Base-by-base conservation (phyloP, 305 asterid genomes). In the Solanum chacoense region DNA sequence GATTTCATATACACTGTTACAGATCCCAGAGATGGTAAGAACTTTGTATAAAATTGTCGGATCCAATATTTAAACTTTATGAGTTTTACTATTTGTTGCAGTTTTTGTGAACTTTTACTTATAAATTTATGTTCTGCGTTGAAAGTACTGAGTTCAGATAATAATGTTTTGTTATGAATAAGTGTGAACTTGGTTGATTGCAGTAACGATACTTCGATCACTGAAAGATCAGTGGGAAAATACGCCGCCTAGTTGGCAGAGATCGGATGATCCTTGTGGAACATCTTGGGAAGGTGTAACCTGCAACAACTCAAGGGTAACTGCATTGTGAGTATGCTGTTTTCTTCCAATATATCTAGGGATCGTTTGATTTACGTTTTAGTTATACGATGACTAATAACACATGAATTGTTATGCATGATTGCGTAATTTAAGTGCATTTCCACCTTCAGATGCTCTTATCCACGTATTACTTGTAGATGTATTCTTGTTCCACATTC, bases 201-300 rank as follows among this genome's bases (percentile, higher is more conserved):
- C 94, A 96, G 99, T 92, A 31, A 96, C 96, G 2, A 97, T 94
- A 80, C 98, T 97, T 74, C 93, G 92, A 16, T 94, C 99, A 11
- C 91, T 97, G 88, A 96, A 94, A 92, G 96, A 93, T 84, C 98
- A 94, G 85, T 96, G 99, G 99, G 87, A 91, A 75, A 93, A 93
- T 86, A 93, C 92, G 12, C 99, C 99, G 6, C 98, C 96, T 6
- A 95, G 95, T 87, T 97, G 99, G 99, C 92, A 90, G 26, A 91
- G 85, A 59, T 94, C 98, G 1, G 94, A 94, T 84, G 99, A 97
- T 95, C 98, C 99, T 50, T 97, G 99, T 55, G 93, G 92, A 69
- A 86, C 79, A 71, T 79, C 85, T 1, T 96, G 99, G 99, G 99
- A 97, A 63, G 99, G 99, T 65, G 94, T 97, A 85, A 88, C 94